phyloP scores from a whole-genome alignment of 1,139 yeast genomes.

The Zhuliangozyma blackwelliae region DNA sequence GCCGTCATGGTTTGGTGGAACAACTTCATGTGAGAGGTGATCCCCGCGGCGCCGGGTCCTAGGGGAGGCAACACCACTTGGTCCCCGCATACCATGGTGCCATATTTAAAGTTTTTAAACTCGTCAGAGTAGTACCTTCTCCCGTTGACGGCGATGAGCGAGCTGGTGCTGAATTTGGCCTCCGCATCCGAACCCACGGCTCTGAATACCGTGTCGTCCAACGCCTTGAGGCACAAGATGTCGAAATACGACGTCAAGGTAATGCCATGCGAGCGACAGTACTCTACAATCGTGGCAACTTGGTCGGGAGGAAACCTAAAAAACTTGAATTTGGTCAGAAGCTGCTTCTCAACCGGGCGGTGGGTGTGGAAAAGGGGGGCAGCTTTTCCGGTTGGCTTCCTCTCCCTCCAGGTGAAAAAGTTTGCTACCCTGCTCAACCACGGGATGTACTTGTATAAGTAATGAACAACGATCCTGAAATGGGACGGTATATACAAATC shows the following conservation, averaged over 20 bases:
- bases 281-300: constrained; percentile 10
- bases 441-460: constrained; percentile 8
- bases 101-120: constrained; percentile 14
- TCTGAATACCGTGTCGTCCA: constrained; percentile 21
- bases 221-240: constrained; percentile 16
- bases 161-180: constrained; percentile 11
- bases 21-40: constrained; percentile 8
- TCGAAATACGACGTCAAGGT: constrained; percentile 27
- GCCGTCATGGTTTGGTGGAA: constrained; percentile 12
- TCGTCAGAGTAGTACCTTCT: constrained; percentile 22
- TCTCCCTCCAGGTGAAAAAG: constrained; percentile 4
- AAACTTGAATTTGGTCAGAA: constrained; percentile 13
- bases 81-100: constrained; percentile 18
- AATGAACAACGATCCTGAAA: constrained; percentile 2
- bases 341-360: constrained; percentile 8
- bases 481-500: constrained; percentile 11
- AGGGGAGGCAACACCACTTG: constrained; percentile 11
- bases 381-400: constrained; percentile 2
- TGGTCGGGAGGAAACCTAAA: constrained; percentile 13
- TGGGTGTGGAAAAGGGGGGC: constrained; percentile 13
- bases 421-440: constrained; percentile 3
- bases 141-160: constrained; percentile 23
- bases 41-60: constrained; percentile 2
- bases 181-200: constrained; percentile 6
- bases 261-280: constrained; percentile 16